Evolutionary conservation across 2,329 filamentous ascomycete species (phyloP).

Genomic region (Phyllosticta ampelicida): DNA sequence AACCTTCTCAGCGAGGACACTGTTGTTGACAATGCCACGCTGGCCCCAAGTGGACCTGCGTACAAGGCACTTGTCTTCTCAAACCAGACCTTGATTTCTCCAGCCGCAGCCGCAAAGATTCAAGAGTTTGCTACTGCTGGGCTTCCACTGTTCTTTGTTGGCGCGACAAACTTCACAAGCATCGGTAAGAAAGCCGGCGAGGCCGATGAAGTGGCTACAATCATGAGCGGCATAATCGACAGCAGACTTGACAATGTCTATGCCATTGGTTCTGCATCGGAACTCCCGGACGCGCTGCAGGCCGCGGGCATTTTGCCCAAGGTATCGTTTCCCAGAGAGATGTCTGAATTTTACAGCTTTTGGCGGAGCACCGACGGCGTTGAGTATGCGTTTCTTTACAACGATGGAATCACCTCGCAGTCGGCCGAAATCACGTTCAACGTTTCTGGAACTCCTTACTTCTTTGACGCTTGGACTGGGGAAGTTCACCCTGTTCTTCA

Average conservation of each 20-base stretch:
- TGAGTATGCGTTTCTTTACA: constrained; percentile 34
- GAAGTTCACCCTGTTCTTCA: constrained; percentile 20
- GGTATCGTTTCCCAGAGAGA: constrained; percentile 17
- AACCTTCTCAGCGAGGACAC: constrained; percentile 34
- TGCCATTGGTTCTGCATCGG: constrained; percentile 17
- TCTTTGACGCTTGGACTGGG: constrained; percentile 36
- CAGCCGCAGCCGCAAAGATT: constrained; percentile 24
- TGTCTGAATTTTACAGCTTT: constrained; percentile 26
- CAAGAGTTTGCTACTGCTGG: constrained; percentile 27
- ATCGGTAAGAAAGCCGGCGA: constrained; percentile 1
- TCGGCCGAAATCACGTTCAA: constrained; percentile 11
- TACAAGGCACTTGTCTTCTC: constrained; percentile 36
- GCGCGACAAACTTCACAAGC: constrained; percentile 9
- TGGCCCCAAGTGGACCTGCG: constrained; percentile 29
- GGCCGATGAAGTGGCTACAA: neutral
- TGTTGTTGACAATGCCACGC: constrained; percentile 23
- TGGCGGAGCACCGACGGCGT: constrained; percentile 24
- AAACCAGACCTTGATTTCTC: constrained; percentile 27
- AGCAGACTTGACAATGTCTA: constrained; percentile 24
- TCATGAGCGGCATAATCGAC: neutral
- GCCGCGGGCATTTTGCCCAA: constrained; percentile 24
- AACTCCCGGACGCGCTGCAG: constrained; percentile 23
- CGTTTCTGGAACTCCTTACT: constrained; percentile 20
- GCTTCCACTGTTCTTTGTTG: constrained; percentile 33
- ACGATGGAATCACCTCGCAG: constrained; percentile 18